Percentiles rank a stretch among this genome's conserved stretches.
Evolutionary conservation across 1,284 basidiomycete species (phyloP).

Genomic region (Ustilago hordei): DNA sequence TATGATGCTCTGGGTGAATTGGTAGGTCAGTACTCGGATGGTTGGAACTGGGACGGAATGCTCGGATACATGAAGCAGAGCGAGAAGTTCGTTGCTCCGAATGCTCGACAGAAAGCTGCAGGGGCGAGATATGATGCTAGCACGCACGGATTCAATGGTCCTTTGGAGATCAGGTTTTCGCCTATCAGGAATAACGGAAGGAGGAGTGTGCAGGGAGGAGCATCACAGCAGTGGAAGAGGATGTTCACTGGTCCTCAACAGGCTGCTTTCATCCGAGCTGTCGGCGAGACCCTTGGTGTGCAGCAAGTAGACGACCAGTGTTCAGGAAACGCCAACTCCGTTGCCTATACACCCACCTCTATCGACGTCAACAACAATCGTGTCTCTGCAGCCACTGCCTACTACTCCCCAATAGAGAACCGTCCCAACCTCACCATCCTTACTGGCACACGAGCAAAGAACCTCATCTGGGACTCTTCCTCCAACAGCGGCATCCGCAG

Average conservation of each 20-base stretch:
- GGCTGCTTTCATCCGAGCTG: slow-evolving; percentile 73
- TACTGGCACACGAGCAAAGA: slow-evolving; percentile 68
- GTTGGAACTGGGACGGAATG: slow-evolving; percentile 75
- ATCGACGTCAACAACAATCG: slow-evolving; percentile 40
- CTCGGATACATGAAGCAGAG: slow-evolving; percentile 75
- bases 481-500: slow-evolving; percentile 35
- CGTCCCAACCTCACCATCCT: slow-evolving; percentile 77
- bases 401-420: slow-evolving; percentile 70
- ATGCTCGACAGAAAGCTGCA: slow-evolving; percentile 72
- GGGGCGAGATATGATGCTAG: slow-evolving; percentile 72
- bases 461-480: slow-evolving; percentile 53
- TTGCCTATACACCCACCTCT: slow-evolving; percentile 73
- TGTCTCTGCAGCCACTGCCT: slow-evolving; percentile 71
- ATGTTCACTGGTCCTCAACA: slow-evolving; percentile 77
- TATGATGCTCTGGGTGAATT: slow-evolving; percentile 75
- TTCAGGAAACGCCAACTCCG: slow-evolving; percentile 75
- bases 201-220: slow-evolving; percentile 6
- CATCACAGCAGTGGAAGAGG: slow-evolving; percentile 49
- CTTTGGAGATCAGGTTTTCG: slow-evolving; percentile 73
- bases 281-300: slow-evolving; percentile 73
- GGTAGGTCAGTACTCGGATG: slow-evolving; percentile 70
- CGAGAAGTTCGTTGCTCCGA: slow-evolving; percentile 75
- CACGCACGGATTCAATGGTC: slow-evolving; percentile 74
- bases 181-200: slow-evolving; percentile 60
- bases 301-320: slow-evolving; percentile 73